Base-by-base conservation (phyloP, 495 filamentous ascomycete species). In the Hyaloscypha variabilis region DNA sequence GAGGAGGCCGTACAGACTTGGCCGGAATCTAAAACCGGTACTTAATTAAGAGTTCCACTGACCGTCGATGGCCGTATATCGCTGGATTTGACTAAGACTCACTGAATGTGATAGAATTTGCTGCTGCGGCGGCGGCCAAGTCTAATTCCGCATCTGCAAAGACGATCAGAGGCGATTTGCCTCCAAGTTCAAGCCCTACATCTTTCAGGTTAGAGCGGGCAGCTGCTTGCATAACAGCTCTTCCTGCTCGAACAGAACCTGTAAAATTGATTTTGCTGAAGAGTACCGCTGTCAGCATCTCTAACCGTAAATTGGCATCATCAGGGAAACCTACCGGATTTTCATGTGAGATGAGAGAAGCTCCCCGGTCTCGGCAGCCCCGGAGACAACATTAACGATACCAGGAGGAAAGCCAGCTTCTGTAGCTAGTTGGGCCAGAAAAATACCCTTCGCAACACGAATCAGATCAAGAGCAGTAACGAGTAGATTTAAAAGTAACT, bases 181-280 rank as follows among this genome's bases (percentile, higher is more conserved):
- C 93, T 24, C 93, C 93, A 1, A 93, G 96, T 75, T 97, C 93
- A 17, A 97, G 84, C 0, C 91, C 96, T 67, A 96, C 92, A 76
- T 94, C 93, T 83, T 96, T 97, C 80, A 97, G 80, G 69, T 90
- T 96, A 13, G 82, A 77, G 59, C 77, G 78, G 1, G 83, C 79
- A 58, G 75, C 78, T 17, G 75, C 76, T 11, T 73, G 78, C 81
- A 83, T 82, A 31, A 88, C 77, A 54, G 76, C 78, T 69, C 83
- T 84, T 3, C 85, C 85, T 0, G 85, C 85, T 0, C 72, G 59
- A 25, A 76, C 80, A 1, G 81, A 85, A 0, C 86, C 86, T n/a
- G n/a, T n/a, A n/a, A n/a, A n/a, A n/a, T n/a, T n/a, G n/a, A n/a
- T n/a, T n/a, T n/a, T n/a, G n/a, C n/a, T n/a, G n/a, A n/a, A n/a